phyloP scores from a whole-genome alignment of 352 stramenopile species.

The Discostella stelligera region DNA sequence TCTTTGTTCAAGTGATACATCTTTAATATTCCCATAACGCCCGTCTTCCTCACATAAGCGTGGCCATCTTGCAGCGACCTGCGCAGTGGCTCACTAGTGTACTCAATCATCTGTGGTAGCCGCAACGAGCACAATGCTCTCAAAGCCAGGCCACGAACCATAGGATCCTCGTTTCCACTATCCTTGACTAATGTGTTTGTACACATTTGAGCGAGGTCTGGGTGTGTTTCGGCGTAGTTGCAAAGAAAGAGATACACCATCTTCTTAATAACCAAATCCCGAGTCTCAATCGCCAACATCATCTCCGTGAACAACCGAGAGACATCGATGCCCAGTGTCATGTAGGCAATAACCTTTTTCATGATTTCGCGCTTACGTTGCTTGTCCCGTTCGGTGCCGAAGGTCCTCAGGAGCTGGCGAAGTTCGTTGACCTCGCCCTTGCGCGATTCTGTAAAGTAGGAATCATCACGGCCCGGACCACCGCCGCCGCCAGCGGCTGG shows the following conservation, averaged over 20 bases:
- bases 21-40: conserved; percentile 98
- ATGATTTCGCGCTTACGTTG: conserved; percentile 99
- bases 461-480: conserved; percentile 51
- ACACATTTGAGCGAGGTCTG: conserved; percentile 98
- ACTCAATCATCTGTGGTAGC: conserved; percentile 97
- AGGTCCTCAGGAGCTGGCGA: conserved; percentile 91
- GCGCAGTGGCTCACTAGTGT: conserved; percentile 91
- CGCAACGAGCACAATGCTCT: conserved; percentile 94
- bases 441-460: conserved; percentile 82
- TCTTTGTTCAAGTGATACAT: conserved; percentile 88
- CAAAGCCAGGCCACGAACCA: conserved; percentile 96
- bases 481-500: conserved; percentile 1
- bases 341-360: conserved; percentile 99
- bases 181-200: conserved; percentile 99
- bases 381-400: conserved; percentile 94
- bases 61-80: conserved; percentile 91
- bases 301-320: conserved; percentile 99
- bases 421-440: conserved; percentile 85
- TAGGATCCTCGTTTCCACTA: conserved; percentile 97
- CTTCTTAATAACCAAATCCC: conserved; percentile 99
- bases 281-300: conserved; percentile 94
- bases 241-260: conserved; percentile 99
- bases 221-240: conserved; percentile 98
- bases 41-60: conserved; percentile 98
- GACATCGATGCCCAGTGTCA: conserved; percentile 99